phyloP scores from a whole-genome alignment of 2,329 filamentous ascomycete genomes.

The Knufia petricola region DNA sequence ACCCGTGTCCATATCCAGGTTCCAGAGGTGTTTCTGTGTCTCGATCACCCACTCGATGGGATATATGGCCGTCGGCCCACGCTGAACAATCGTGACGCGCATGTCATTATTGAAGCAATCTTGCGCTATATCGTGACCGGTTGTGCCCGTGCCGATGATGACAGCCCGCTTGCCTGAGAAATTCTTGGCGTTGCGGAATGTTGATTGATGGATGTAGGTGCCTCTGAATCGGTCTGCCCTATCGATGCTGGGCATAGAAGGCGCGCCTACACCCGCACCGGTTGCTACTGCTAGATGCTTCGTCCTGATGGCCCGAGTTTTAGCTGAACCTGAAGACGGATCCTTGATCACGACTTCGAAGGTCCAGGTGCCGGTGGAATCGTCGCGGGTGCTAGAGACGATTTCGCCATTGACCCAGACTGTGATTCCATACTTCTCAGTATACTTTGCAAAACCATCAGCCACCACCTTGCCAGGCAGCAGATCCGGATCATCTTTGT shows the following conservation, averaged over 20 bases:
- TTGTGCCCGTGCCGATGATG: slow-evolving; percentile 42
- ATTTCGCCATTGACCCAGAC: slow-evolving; percentile 31
- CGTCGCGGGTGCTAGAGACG: slow-evolving; percentile 31
- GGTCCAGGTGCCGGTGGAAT: slow-evolving; percentile 30
- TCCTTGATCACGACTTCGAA: slow-evolving; percentile 18
- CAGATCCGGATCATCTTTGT: slow-evolving; percentile 17
- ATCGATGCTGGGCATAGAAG: slow-evolving; percentile 20
- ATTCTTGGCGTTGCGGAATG: slow-evolving; percentile 26
- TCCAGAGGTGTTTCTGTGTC: slow-evolving; percentile 12
- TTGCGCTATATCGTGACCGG: slow-evolving; percentile 43
- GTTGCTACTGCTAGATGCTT: slow-evolving; percentile 29
- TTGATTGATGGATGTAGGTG: slow-evolving; percentile 27
- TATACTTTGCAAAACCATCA: slow-evolving; percentile 16
- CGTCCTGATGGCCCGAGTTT: slow-evolving; percentile 18
- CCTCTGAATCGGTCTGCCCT: slow-evolving; percentile 30
- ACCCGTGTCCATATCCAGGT: slow-evolving; percentile 18
- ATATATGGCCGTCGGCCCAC: slow-evolving; percentile 31
- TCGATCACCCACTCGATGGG: slow-evolving; percentile 21
- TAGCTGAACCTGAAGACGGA: neutral
- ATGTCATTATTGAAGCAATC: slow-evolving; percentile 42
- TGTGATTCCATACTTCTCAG: slow-evolving; percentile 22
- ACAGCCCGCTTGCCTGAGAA: slow-evolving; percentile 39
- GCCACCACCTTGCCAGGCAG: slow-evolving; percentile 22
- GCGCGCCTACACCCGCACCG: slow-evolving; percentile 27
- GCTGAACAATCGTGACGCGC: slow-evolving; percentile 46